Base-by-base conservation (phyloP, 2,329 filamentous ascomycete species). In the Elsinoe australis region DNA sequence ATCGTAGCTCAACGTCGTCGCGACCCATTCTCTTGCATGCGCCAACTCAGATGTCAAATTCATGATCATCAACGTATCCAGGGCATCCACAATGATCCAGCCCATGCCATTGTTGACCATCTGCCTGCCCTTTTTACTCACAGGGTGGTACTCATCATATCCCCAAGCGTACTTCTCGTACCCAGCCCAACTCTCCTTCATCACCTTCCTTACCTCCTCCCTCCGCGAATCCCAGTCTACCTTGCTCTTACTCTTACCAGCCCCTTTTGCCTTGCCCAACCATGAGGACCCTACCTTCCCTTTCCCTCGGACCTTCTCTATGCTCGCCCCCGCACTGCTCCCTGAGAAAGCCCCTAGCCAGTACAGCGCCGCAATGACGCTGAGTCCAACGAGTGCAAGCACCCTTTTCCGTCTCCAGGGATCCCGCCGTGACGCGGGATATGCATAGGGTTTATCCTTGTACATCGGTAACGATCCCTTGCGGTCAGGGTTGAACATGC, bases 11-110 rank as follows among this genome's bases (percentile, higher is more conserved):
- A 96, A 68, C 5, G 81, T 81, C 3, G 80, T 82, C 1, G 85
- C 75, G 39, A 98, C 80, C 92, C 92, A 98, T 61, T 94, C 79
- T 49, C 90, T 77, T 21, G 92, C 90, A 60, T 94, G 82, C 29
- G 81, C 76, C 31, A 98, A 75, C 53, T 89, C 82, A 24, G 80
- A 84, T 10, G 90, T 96, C 55, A 95, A 74, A 64, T 96, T 96
- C 92, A 98, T 98, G 52, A 98, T 73, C 71, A 98, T 98, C 75
- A 96, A 78, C 1, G 92, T 98, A 66, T 98, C 92, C 54, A 98
- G 72, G 9, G 90, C 82, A 68, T 98, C 92, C 50, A 98, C 83
- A 53, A 98, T 95, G 60, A 96, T 96, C 92, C 94, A 98, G 22
- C 92, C 92, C 67, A 98, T 75, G 19, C 90, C 92, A 53, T 87